phyloP scores from a whole-genome alignment of 2,329 filamentous ascomycete genomes.

The Diplodia sapinea region DNA sequence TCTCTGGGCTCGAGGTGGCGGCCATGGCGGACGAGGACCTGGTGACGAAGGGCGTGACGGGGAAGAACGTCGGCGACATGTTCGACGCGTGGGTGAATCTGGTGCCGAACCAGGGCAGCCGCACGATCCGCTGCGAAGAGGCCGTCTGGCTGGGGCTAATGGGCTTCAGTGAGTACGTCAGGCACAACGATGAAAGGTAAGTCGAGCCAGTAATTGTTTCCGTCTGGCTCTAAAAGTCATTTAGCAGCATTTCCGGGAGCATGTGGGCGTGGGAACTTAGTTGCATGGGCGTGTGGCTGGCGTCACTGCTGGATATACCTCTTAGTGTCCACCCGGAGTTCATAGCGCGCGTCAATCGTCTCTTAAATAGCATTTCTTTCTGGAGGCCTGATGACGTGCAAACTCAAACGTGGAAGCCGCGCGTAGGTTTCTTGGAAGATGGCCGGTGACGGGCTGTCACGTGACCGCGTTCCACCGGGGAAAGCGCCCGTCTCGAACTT shows the following conservation, averaged over 20 bases:
- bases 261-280: not conserved
- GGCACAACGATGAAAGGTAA: conserved; percentile 3
- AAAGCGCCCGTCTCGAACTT: conserved; percentile 13
- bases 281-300: conserved; percentile 11
- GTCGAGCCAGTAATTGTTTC: not conserved
- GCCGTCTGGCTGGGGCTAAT: conserved; percentile 78
- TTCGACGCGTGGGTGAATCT: conserved; percentile 89
- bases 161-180: conserved; percentile 59
- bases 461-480: not conserved
- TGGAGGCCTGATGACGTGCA: not conserved
- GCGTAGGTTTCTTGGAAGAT: not conserved
- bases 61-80: conserved; percentile 68
- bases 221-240: not conserved
- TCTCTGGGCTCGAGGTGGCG: conserved; percentile 78
- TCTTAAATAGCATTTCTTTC: not conserved
- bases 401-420: not conserved
- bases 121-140: conserved; percentile 84
- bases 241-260: conserved; percentile 2
- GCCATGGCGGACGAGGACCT: conserved; percentile 67
- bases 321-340: conserved; percentile 5
- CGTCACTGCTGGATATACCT: conserved; percentile 18
- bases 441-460: not conserved
- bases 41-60: conserved; percentile 66
- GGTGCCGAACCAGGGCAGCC: conserved; percentile 77
- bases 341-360: not conserved